Evolutionary conservation across 2,329 filamentous ascomycete genomes (phyloP).

Genomic region (Exserohilum rostratum): DNA sequence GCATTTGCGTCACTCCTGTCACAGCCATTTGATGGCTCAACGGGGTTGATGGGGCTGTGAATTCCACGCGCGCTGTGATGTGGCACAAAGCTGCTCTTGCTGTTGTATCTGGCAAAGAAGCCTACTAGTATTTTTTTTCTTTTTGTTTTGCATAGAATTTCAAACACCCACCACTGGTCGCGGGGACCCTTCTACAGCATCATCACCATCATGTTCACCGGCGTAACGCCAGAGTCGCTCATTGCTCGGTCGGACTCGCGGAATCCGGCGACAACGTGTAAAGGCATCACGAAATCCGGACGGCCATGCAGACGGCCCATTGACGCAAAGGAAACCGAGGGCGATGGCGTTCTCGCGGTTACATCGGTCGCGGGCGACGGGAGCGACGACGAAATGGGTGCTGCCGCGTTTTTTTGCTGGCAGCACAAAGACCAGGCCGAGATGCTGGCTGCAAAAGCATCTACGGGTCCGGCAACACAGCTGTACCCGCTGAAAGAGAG

Average conservation of each 20-base stretch:
- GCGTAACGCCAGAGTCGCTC: constrained; percentile 75
- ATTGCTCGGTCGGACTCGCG: constrained; percentile 83
- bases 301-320: constrained; percentile 80
- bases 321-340: constrained; percentile 52
- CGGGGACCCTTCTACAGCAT: background rate
- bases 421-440: constrained; percentile 89
- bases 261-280: constrained; percentile 82
- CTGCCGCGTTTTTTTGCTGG: constrained; percentile 80
- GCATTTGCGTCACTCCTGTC: background rate
- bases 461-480: constrained; percentile 42
- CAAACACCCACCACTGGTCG: background rate
- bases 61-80: background rate
- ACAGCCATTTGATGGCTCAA: too few relatives aligned
- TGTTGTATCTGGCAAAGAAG: too few relatives aligned
- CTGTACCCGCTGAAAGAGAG: constrained; percentile 67
- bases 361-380: constrained; percentile 46
- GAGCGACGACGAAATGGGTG: constrained; percentile 62
- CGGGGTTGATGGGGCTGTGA: constrained; percentile 12
- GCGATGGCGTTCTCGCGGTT: constrained; percentile 50
- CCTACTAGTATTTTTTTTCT: too few relatives aligned
- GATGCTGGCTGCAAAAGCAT: constrained; percentile 33
- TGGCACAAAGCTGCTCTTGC: background rate
- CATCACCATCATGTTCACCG: constrained; percentile 37
- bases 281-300: constrained; percentile 83
- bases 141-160: background rate